phyloP scores from a whole-genome alignment of 2,329 filamentous ascomycete genomes.

The Botrytis medusae region DNA sequence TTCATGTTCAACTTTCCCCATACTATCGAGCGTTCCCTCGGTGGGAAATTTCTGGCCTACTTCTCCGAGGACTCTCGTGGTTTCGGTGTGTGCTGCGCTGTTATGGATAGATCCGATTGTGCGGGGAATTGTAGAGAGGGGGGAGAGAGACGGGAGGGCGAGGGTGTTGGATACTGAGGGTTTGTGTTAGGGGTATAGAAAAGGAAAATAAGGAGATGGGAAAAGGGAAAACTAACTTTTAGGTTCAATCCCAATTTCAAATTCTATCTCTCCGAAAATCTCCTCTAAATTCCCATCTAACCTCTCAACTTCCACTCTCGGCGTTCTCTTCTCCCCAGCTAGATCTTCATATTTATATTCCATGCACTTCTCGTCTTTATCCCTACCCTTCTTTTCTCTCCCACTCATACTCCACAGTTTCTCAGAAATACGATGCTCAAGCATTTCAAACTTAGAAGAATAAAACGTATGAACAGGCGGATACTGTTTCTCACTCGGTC shows the following conservation, averaged over 20 bases:
- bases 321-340: not conserved
- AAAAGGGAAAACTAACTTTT: not conserved
- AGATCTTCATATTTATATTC: not conserved
- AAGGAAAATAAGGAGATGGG: too few relatives aligned
- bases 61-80: slow-evolving; percentile 10
- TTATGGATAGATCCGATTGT: not conserved
- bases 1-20: slow-evolving; percentile 21
- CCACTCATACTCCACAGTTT: not conserved
- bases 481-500: slow-evolving; percentile 19
- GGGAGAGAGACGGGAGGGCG: not conserved
- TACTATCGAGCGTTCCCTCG: slow-evolving; percentile 17
- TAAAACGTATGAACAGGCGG: slow-evolving; percentile 21
- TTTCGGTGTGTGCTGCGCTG: not conserved
- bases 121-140: not conserved
- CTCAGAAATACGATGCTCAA: slow-evolving; percentile 1
- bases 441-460: not conserved
- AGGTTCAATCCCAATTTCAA: slow-evolving; percentile 13
- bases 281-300: not conserved
- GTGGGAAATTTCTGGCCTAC: slow-evolving; percentile 31
- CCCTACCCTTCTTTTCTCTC: too few relatives aligned
- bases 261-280: not conserved
- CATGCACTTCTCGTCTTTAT: not conserved
- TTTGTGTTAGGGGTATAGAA: not conserved
- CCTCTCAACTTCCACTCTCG: not conserved
- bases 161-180: slow-evolving; percentile 4